Evolutionary conservation across 371 early-diverging fungal species (phyloP), one percentile per base, ranked within the genome.

Genomic region (Haplosporangium sp.): DNA sequence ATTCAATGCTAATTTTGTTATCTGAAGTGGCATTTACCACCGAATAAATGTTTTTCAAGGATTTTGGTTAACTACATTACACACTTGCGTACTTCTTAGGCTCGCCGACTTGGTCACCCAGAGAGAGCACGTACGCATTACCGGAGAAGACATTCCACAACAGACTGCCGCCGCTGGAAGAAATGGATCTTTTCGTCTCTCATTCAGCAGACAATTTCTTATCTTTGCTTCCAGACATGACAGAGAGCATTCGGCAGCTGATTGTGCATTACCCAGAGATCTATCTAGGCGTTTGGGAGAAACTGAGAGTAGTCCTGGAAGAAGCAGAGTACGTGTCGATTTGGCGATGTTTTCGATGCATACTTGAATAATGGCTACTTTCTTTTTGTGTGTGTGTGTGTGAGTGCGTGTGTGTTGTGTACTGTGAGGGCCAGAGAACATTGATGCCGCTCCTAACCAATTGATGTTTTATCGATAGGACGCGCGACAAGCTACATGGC

Each of bases 221-320:
- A 46, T 70, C 76, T 13, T 55, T 76, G 18, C 58, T 76, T n/a
- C 76, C 76, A 12, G 76, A 76, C 13, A 76, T 76, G 70, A 70
- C 67, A 50, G 76, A 76, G 20, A 76, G 67, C 48, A 70, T 76
- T 37, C 76, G 60, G 5, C 66, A 70, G 41, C 69, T 76, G 3
- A 21, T 76, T 47, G 46, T 55, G 1, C 70, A 70, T 40, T 76
- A 76, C 14, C 76, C 76, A 21, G 76, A 76, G 42, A 57, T 76
- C 16, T 67, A 76, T 18, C 23, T 76, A 12, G 67, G 67, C 8
- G 71, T 76, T 9, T 76, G 76, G 76, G 71, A 76, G 38, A 69
- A 67, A 42, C 42, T 76, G 46, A 53, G 76, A 46, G 36, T 58
- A 8, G 42, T 76, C 29, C 52, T 76, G n/a, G 67, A 76, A 41